Conservation (phyloP, 768 basidiomycete genomes). For the Tricholomella constricta region DNA sequence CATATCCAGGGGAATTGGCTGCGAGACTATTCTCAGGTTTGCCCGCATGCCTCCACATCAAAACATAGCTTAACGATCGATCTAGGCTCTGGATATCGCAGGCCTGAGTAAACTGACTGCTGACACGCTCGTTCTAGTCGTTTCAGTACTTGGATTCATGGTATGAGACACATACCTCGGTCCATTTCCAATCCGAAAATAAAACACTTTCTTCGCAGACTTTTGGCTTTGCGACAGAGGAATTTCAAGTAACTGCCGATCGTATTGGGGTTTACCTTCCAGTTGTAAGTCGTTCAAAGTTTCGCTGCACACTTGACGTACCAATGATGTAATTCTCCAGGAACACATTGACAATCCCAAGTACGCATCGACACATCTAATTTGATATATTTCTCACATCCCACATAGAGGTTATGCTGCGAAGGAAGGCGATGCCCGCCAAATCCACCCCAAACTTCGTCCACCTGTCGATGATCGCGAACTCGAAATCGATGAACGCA, state of each 20-base stretch:
- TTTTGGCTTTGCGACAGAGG: conserved; percentile 63
- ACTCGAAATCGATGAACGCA: conserved; percentile 72
- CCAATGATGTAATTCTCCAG: conserved; percentile 26
- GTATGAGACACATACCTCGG: conserved; percentile 24
- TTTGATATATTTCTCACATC: not conserved
- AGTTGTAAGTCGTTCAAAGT: conserved; percentile 45
- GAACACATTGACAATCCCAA: conserved; percentile 85
- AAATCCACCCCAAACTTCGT: conserved; percentile 69
- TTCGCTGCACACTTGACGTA: too few species aligned
- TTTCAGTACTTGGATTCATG: conserved; percentile 61
- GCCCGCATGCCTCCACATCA: not conserved
- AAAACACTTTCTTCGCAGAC: conserved; percentile 47
- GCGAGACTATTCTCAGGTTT: conserved; percentile 66
- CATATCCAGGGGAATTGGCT: conserved; percentile 62
- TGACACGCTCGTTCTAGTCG: conserved; percentile 62
- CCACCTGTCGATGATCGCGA: conserved; percentile 74
- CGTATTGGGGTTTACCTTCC: conserved; percentile 79
- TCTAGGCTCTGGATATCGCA: conserved; percentile 69
- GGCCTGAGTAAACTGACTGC: conserved; percentile 65
- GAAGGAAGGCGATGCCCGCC: conserved; percentile 71
- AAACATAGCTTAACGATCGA: not conserved
- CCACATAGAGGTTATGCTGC: conserved; percentile 60
- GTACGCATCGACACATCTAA: conserved; percentile 33
- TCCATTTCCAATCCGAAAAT: too few species aligned
- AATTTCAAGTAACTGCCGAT: conserved; percentile 73